Conservation (phyloP, 371 early-diverging fungal species). For the Cokeromyces recurvatus region DNA sequence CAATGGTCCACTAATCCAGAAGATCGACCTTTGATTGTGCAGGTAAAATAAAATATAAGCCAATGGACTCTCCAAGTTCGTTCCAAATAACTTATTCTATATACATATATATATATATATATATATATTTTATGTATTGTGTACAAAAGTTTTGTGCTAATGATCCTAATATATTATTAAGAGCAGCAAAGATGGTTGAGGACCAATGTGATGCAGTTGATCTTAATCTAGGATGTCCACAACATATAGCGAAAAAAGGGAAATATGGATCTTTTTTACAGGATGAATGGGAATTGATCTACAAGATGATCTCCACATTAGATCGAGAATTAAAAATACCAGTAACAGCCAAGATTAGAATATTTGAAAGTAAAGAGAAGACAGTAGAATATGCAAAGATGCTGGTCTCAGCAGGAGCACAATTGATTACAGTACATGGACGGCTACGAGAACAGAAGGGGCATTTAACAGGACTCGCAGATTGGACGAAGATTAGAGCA, state of each 20-base stretch:
- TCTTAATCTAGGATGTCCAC: constrained; percentile 95
- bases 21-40: constrained; percentile 88
- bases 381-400: constrained; percentile 93
- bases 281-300: constrained; percentile 91
- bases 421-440: constrained; percentile 93
- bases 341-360: constrained; percentile 93
- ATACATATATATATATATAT: too few species aligned
- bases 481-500: constrained; percentile 89
- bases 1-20: constrained; percentile 63
- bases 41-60: constrained; percentile 51
- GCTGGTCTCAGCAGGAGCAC: constrained; percentile 86
- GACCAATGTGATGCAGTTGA: constrained; percentile 90
- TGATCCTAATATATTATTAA: constrained; percentile 76
- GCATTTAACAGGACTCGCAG: constrained; percentile 89
- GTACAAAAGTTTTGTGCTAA: constrained; percentile 88
- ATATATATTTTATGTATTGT: neutral
- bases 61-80: too few species aligned
- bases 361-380: constrained; percentile 82
- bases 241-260: constrained; percentile 93
- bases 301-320: constrained; percentile 60
- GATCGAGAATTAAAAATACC: constrained; percentile 82
- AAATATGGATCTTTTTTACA: constrained; percentile 92
- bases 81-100: too few species aligned
- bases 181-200: constrained; percentile 78
- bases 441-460: constrained; percentile 93